Conservation (phyloP, 2,329 filamentous ascomycete genomes). For the Penicillium rolfsii region DNA sequence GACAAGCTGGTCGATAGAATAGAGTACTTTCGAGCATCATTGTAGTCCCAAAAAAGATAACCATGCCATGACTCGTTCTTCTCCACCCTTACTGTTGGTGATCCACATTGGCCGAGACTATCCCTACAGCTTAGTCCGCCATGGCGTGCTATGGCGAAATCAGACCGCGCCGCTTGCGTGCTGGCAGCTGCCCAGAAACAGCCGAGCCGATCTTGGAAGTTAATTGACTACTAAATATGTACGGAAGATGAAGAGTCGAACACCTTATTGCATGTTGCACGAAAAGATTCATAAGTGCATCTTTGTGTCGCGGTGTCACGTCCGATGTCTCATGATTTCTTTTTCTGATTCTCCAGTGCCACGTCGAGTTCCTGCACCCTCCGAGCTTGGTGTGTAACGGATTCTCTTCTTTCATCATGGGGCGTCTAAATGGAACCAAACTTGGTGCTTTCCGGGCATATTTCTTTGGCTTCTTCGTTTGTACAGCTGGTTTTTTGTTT, state of each 20-base stretch:
- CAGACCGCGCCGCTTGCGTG: constrained; percentile 24
- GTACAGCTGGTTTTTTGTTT: constrained; percentile 38
- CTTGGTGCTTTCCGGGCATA: constrained; percentile 30
- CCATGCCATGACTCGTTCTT: background rate
- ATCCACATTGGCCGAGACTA: background rate
- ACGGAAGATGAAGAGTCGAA: no score
- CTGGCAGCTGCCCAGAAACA: constrained; percentile 5
- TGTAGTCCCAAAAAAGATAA: background rate
- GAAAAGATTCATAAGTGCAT: background rate
- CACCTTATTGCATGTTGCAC: background rate
- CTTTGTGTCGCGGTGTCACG: background rate
- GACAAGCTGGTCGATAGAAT: background rate
- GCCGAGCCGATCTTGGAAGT: background rate
- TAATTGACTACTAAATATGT: background rate
- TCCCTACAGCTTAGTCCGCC: background rate
- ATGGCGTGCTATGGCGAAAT: constrained; percentile 34
- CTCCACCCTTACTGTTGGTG: background rate
- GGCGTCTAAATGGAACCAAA: constrained; percentile 22
- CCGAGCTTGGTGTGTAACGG: background rate
- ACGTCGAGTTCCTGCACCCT: background rate
- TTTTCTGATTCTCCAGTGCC: background rate
- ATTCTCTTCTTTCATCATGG: constrained; percentile 10
- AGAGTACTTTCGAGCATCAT: background rate
- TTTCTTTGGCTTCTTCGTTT: constrained; percentile 31
- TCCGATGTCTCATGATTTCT: background rate